Conservation (phyloP, 2,329 filamentous ascomycete genomes). For the Biscogniauxia mediterranea region DNA sequence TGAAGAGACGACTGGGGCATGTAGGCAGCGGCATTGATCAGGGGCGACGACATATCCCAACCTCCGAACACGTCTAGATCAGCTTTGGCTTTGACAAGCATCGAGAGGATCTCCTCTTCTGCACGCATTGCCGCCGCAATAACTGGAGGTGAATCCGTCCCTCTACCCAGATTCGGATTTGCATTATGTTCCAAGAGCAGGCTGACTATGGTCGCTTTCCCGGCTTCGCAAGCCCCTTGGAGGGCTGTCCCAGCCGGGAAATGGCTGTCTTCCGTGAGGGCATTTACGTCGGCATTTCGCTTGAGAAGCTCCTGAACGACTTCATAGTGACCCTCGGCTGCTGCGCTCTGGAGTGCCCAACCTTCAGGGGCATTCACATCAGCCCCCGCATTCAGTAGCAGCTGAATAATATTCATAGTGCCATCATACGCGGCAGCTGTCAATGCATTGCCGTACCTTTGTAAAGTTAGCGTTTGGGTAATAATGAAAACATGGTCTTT, state of each 20-base stretch:
- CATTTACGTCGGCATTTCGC: conserved; percentile 36
- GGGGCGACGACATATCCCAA: conserved; percentile 33
- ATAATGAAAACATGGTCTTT: neutral
- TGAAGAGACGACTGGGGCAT: conserved; percentile 33
- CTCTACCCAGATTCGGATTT: conserved; percentile 38
- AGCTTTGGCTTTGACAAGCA: conserved; percentile 35
- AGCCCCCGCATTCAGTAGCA: conserved; percentile 35
- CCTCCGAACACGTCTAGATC: conserved; percentile 37
- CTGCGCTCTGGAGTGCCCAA: conserved; percentile 39
- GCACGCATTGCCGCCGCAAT: conserved; percentile 36
- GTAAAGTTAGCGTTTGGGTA: conserved; percentile 5
- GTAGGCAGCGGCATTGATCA: conserved; percentile 37
- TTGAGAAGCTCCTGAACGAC: conserved; percentile 36
- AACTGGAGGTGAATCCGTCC: conserved; percentile 34
- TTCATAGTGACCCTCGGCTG: conserved; percentile 34
- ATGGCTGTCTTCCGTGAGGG: conserved; percentile 27
- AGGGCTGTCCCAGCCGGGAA: conserved; percentile 38
- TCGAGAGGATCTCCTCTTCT: conserved; percentile 36
- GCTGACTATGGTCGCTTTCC: conserved; percentile 35
- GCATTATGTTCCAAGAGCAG: conserved; percentile 38
- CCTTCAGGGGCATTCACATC: conserved; percentile 35
- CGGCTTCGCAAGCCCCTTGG: conserved; percentile 38
- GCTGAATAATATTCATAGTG: conserved; percentile 30
- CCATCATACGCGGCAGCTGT: conserved; percentile 41
- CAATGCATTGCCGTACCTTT: conserved; percentile 35